These are phyloP conservation scores for Aphanomyces stellatus DNA, from an alignment of 352 stramenopile genomes.

Conservation along the genomic window DNA sequence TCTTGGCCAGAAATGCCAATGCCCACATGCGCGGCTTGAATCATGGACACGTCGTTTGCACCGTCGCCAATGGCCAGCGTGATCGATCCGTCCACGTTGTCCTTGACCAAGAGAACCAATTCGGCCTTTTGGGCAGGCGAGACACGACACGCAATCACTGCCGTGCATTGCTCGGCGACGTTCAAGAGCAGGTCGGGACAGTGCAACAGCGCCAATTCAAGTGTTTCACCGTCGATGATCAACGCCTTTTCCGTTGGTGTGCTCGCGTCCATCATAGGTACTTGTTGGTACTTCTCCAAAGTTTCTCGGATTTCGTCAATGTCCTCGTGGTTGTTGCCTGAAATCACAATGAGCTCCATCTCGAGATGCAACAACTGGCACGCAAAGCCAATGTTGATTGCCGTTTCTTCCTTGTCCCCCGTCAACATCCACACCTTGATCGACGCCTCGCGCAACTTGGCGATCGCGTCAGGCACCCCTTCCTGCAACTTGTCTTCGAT, in stretches of 20 bases:
- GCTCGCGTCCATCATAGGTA: background rate
- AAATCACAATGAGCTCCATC: conserved; percentile 86
- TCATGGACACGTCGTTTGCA: conserved; percentile 96
- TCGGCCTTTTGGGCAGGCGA: conserved; percentile 90
- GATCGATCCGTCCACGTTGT: conserved; percentile 70
- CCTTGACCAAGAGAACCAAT: conserved; percentile 87
- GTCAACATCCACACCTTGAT: conserved; percentile 96
- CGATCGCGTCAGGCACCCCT: conserved; percentile 88
- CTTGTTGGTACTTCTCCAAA: conserved; percentile 36
- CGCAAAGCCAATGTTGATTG: conserved; percentile 94
- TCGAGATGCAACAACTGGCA: conserved; percentile 86
- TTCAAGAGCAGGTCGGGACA: conserved; percentile 60
- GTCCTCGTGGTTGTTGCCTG: conserved; percentile 62
- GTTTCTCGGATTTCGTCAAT: conserved; percentile 51
- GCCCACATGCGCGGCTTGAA: conserved; percentile 88
- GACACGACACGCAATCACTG: conserved; percentile 90
- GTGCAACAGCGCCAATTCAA: conserved; percentile 66
- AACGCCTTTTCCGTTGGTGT: conserved; percentile 39
- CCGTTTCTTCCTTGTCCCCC: conserved; percentile 92
- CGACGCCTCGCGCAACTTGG: conserved; percentile 82
- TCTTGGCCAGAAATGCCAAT: conserved; percentile 91
- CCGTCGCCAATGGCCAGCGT: conserved; percentile 92
- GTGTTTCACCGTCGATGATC: conserved; percentile 74
- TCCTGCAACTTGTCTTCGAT: conserved; percentile 93
- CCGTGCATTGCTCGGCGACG: conserved; percentile 75